These are phyloP conservation scores for Magnolia kwangsiensis DNA, from an alignment of 164 flowering plant genomes.

Conservation along the genomic window DNA sequence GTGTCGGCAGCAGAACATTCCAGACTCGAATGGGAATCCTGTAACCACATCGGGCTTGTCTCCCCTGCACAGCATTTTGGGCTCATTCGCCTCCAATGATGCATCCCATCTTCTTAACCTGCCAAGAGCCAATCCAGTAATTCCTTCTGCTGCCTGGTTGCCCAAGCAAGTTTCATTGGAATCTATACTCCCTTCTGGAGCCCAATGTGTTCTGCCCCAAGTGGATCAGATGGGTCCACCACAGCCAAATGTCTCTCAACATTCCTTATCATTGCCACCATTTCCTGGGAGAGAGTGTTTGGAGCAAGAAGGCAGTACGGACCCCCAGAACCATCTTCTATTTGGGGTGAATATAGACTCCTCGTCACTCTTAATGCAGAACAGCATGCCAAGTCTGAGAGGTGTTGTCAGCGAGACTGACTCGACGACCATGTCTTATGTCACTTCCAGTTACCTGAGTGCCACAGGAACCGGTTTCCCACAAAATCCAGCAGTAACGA, in stretches of 20 bases:
- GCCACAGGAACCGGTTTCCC: slow-evolving; percentile 51
- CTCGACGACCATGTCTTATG: slow-evolving; percentile 50
- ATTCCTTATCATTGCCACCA: slow-evolving; percentile 65
- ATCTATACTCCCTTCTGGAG: slow-evolving; percentile 43
- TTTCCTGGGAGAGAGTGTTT: slow-evolving; percentile 85
- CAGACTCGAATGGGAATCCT: slow-evolving; percentile 54
- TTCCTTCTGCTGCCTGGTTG: slow-evolving; percentile 49
- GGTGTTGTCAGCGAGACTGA: slow-evolving; percentile 53
- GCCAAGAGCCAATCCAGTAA: slow-evolving; percentile 38
- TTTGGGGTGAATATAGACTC: slow-evolving; percentile 82
- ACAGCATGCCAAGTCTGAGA: slow-evolving; percentile 57
- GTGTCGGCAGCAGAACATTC: slow-evolving; percentile 55
- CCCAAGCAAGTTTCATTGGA: slow-evolving; percentile 65
- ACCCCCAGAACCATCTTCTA: slow-evolving; percentile 66
- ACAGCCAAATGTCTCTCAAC: slow-evolving; percentile 41
- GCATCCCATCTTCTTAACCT: slow-evolving; percentile 50
- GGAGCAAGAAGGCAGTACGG: slow-evolving; percentile 54
- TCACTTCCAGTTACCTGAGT: slow-evolving; percentile 51
- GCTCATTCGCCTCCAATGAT: slow-evolving; percentile 65
- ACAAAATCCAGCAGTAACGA: slow-evolving; percentile 50
- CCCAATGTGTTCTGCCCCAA: slow-evolving; percentile 46
- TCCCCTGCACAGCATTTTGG: slow-evolving; percentile 67
- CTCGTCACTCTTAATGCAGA: slow-evolving; percentile 68
- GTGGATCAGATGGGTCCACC: slow-evolving; percentile 51
- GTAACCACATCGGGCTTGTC: slow-evolving; percentile 42